phyloP scores from a whole-genome alignment of 2,329 filamentous ascomycete genomes.

The Talaromyces piceae region DNA sequence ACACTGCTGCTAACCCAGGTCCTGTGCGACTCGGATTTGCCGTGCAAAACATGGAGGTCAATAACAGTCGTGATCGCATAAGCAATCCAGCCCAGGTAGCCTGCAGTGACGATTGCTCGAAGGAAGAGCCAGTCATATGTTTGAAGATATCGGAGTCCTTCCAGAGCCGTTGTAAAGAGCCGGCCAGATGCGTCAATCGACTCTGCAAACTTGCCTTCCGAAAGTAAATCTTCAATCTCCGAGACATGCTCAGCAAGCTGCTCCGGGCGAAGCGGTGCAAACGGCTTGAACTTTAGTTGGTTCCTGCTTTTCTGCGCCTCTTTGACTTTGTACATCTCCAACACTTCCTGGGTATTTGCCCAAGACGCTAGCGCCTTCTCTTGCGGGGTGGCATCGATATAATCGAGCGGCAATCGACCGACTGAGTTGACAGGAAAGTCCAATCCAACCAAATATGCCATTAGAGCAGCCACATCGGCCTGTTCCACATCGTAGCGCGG shows the following conservation, averaged over 20 bases:
- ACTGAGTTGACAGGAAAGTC: slow-evolving; percentile 96
- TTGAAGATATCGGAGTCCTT: slow-evolving; percentile 86
- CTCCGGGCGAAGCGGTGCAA: slow-evolving; percentile 58
- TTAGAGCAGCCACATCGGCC: slow-evolving; percentile 87
- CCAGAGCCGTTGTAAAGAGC: slow-evolving; percentile 67
- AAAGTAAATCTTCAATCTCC: slow-evolving; percentile 62
- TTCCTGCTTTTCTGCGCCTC: slow-evolving; percentile 72
- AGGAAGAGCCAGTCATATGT: slow-evolving; percentile 99
- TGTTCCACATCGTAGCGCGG: slow-evolving; percentile 86
- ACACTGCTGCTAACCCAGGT: slow-evolving; percentile 51
- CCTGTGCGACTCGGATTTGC: slow-evolving; percentile 57
- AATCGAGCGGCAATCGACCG: slow-evolving; percentile 80
- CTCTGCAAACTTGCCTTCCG: slow-evolving; percentile 58
- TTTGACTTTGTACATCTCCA: slow-evolving; percentile 96
- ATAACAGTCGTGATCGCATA: slow-evolving; percentile 86
- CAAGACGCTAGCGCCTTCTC: slow-evolving; percentile 80
- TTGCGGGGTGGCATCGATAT: slow-evolving; percentile 61
- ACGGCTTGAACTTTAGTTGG: slow-evolving; percentile 72
- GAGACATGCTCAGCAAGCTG: slow-evolving; percentile 60
- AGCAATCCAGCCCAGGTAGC: slow-evolving; percentile 92
- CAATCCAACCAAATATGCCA: slow-evolving; percentile 83
- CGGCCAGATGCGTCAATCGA: slow-evolving; percentile 72
- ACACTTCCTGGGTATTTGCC: slow-evolving; percentile 74
- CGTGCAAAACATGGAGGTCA: slow-evolving; percentile 76
- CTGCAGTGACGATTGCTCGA: slow-evolving; percentile 75